Conservation (phyloP, 2,329 filamentous ascomycete genomes). For the Allantophomopsis lycopodina region DNA sequence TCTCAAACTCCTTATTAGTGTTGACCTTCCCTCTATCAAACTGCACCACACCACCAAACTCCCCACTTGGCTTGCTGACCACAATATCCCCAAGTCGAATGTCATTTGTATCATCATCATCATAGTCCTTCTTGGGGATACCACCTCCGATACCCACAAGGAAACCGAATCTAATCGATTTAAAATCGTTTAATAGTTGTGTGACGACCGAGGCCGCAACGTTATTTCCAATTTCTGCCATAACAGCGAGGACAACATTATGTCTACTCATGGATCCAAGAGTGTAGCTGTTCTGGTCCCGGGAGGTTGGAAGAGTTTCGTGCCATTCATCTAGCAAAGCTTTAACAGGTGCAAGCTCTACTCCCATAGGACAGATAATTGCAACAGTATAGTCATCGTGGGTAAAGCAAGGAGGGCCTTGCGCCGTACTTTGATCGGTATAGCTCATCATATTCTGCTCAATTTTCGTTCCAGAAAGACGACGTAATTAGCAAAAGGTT, state of each 20-base stretch:
- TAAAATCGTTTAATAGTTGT: not conserved
- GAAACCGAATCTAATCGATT: not conserved
- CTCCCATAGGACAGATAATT: conserved; percentile 5
- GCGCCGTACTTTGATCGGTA: no score
- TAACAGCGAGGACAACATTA: not conserved
- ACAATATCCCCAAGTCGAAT: conserved; percentile 6
- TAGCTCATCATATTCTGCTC: no score
- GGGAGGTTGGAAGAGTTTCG: not conserved
- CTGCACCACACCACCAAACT: no score
- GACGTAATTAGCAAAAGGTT: no score
- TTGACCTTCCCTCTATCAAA: no score
- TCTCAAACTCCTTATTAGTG: no score
- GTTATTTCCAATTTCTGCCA: not conserved
- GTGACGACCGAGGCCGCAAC: not conserved
- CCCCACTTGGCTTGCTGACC: conserved; percentile 1
- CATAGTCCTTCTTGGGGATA: not conserved
- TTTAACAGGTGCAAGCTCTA: conserved; percentile 5
- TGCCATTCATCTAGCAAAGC: conserved; percentile 9
- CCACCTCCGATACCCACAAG: not conserved
- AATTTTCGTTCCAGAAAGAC: no score
- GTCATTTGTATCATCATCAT: conserved; percentile 1
- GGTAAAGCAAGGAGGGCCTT: no score
- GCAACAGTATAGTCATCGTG: no score
- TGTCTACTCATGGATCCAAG: not conserved
- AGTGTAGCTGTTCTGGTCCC: not conserved